These are phyloP conservation scores for Metrosideros polymorpha DNA, from an alignment of 441 rosid species.

Conservation along the genomic window DNA sequence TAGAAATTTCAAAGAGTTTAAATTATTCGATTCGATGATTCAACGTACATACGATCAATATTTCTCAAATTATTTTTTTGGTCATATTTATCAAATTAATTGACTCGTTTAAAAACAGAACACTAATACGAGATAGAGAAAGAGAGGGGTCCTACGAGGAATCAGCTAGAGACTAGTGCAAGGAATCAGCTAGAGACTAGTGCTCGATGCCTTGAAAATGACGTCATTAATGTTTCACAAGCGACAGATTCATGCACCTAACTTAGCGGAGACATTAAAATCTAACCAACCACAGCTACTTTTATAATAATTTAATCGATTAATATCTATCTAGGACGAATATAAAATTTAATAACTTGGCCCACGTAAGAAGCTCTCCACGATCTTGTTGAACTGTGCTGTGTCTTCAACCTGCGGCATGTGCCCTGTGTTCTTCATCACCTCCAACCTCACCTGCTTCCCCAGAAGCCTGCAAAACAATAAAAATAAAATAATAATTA, in stretches of 20 bases:
- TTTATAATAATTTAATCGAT: neutral
- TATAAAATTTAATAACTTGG: neutral
- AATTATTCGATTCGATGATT: too few relatives aligned
- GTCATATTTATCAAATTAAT: too few relatives aligned
- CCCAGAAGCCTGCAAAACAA: slow-evolving; percentile 39
- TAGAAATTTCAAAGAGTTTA: too few relatives aligned
- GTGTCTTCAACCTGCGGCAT: slow-evolving; percentile 57
- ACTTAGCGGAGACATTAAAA: neutral
- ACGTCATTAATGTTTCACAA: neutral
- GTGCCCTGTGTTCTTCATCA: slow-evolving; percentile 46
- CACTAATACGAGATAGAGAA: too few relatives aligned
- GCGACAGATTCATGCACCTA: neutral
- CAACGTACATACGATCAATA: too few relatives aligned
- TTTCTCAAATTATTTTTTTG: too few relatives aligned
- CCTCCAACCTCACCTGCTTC: slow-evolving; percentile 40
- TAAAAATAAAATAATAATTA: neutral
- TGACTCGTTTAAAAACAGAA: too few relatives aligned
- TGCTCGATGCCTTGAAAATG: neutral
- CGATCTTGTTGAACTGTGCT: slow-evolving; percentile 28
- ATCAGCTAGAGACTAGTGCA: too few relatives aligned
- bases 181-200: too few relatives aligned
- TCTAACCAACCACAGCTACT: neutral
- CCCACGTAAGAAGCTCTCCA: slow-evolving; percentile 30
- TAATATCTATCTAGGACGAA: neutral
- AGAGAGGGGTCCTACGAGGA: too few relatives aligned